Evolutionary conservation across 352 stramenopile species (phyloP), one percentile per base, ranked within the genome.

Genomic region (Globisporangium viniferum): DNA sequence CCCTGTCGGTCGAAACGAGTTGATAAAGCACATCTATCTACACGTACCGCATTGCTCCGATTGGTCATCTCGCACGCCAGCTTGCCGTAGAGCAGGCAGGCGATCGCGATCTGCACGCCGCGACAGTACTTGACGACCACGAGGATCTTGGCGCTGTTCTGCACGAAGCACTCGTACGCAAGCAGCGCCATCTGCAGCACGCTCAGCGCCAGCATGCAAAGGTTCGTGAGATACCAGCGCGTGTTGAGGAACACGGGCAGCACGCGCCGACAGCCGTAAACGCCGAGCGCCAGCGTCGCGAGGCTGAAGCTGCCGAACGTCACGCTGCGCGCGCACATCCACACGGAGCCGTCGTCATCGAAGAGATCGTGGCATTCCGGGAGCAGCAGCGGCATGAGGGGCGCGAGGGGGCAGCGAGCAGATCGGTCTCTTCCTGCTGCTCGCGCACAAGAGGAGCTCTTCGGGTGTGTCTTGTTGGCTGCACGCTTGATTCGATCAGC

Each of bases 101-200:
- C 89, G 12, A 88, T 79, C 10, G 80, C 79, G 60, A 92, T 75
- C 62, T 92, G 84, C 39, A 92, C 54, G 27, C 79, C 84, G 31
- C 81, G 84, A 51, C 83, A 89, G 74, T 90, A 92, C 75, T 92
- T 92, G 73, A 76, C 70, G 27, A 84, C 69, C 53, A 92, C 80
- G 51, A 92, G 79, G 35, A 90, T 71, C 60, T 85, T 83, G 55
- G 80, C 58, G 71, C 72, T 86, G 70, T 87, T 89, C 49, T 76
- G 59, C 33, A 87, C 49, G 46, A 91, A 75, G 73, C 82, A 92
- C 72, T 90, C 80, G 66, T 81, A 79, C 58, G 79, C 80, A 36
- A 92, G 66, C 61, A 90, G 74, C 56, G 75, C 79, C 80, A 92
- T 92, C 62, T 92, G 82, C 33, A 88, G 51, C 48, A 49, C 74